Conservation (phyloP, 305 asterid genomes). For the Fraxinus latifolia region DNA sequence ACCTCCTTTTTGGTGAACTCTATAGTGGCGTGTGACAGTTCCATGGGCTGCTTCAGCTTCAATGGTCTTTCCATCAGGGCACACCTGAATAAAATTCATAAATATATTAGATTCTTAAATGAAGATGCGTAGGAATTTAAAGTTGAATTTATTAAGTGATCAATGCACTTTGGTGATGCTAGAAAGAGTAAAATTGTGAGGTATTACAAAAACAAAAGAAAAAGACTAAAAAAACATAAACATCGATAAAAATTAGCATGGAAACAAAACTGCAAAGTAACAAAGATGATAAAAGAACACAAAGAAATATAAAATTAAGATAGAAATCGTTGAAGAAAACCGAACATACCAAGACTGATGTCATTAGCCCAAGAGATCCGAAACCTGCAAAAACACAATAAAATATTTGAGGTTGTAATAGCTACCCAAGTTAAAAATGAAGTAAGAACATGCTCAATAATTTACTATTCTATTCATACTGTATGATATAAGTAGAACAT, state of each 20-base stretch:
- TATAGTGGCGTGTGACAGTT: conserved; percentile 52
- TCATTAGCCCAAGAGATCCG: conserved; percentile 58
- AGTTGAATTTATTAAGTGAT: neutral
- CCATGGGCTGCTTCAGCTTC: conserved; percentile 65
- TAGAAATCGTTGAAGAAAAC: neutral
- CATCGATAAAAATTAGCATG: neutral
- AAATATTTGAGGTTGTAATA: conserved; percentile 4
- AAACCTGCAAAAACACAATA: conserved; percentile 41
- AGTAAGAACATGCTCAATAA: neutral
- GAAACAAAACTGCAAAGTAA: neutral
- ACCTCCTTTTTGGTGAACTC: conserved; percentile 55
- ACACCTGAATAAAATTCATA: conserved; percentile 44
- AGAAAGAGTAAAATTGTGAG: neutral
- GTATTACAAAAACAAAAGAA: neutral
- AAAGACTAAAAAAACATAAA: neutral
- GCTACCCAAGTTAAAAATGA: neutral
- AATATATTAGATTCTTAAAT: conserved; percentile 13
- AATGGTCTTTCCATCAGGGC: conserved; percentile 56
- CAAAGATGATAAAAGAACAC: neutral
- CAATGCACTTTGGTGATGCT: neutral
- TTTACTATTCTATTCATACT: neutral
- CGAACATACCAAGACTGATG: conserved; percentile 55
- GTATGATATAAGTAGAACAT: neutral
- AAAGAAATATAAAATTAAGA: neutral
- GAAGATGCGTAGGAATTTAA: neutral